Base-by-base conservation (phyloP, 495 filamentous ascomycete genomes). In the Pyronema domesticum region DNA sequence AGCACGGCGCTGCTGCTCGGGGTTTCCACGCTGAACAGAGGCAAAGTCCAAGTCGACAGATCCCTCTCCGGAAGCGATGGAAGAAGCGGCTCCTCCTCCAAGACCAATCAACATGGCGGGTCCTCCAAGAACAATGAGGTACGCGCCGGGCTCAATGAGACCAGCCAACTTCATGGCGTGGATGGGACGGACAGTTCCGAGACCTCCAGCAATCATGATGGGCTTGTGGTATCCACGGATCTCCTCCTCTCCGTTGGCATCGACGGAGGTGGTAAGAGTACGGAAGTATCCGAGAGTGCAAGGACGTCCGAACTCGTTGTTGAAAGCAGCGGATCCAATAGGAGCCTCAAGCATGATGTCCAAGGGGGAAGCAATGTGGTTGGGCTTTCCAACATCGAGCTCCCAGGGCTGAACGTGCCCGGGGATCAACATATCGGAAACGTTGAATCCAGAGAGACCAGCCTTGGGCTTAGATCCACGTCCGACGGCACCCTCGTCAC, bases 311-410 rank as follows among this genome's bases (percentile, higher is more conserved):
- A 95, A 96, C 59, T 98, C 91, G 62, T 98, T 98, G 75, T 96
- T 96, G 71, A 88, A 96, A 13, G 85, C 78, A 48, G 91, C 89
- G 59, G 85, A 88, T 23, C 91, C 91, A 58, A 98, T 88, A 1
- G 89, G 89, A 1, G 88, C 91, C 64, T 96, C 89, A 13, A 95
- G 71, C 89, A 98, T 96, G 60, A 98, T 95, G 63, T 96, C 87
- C 40, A 96, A 70, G 62, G 81, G 81, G 72, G 84, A 93, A 3
- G 93, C 87, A 55, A 94, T 89, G 69, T 98, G 93, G 18, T 77
- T 76, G 3, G 91, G 91, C 61, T 81, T 89, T 42, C 91, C 93
- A 54, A 94, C 76, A 60, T 94, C 83, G 6, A 84, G 71, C 65
- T 98, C 91, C 91, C 91, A 98, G 6, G 87, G 87, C 49, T 82